Evolutionary conservation across 352 stramenopile genomes (phyloP), one percentile per base, ranked within the genome.

Genomic region (Blastocystis sp.): DNA sequence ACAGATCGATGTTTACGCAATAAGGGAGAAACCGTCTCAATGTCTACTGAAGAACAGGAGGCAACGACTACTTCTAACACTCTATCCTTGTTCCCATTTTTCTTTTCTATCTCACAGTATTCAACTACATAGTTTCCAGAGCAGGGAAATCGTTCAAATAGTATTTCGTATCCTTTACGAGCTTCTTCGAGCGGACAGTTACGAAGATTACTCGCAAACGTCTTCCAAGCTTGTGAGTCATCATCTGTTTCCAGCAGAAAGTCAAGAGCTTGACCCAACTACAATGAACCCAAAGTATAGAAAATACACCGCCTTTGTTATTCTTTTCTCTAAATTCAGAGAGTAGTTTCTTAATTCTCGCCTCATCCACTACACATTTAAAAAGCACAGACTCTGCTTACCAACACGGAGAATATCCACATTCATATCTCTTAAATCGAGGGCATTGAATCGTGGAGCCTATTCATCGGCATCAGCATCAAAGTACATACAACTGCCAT

Each of bases 71-170:
- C 73, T 37, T 84, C 73, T 34, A 68, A n/a, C 15, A 84, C 73
- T 23, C 8, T 64, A 15, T 84, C 11, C 1, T 54, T 20, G 26
- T 84, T 66, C n/a, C 53, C 68, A 37, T 23, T 23, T 54, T 43
- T 39, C 73, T 84, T 53, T 23, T 84, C 73, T n/a, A 68, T 54
- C 15, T 84, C 43, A 26, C 45, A 68, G 73, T 84, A 84, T 55
- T 68, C 23, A 4, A 34, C 43, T 7, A 68, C 73, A 45, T 66
- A 84, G 1, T 43, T 23, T 43, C 73, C 73, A 13, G 47, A 66
- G 18, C 13, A 47, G 20, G 73, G 73, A 50, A 84, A 84, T n/a
- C 73, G 73, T 26, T 84, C 73, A 34, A 84, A 84, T 11, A 84
- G 50, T 5, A 84, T 66, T 6, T 84, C 29, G 53, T 54, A 84